Conservation (phyloP, 192 early-diverging fungal species). For the Podila clonocystis region DNA sequence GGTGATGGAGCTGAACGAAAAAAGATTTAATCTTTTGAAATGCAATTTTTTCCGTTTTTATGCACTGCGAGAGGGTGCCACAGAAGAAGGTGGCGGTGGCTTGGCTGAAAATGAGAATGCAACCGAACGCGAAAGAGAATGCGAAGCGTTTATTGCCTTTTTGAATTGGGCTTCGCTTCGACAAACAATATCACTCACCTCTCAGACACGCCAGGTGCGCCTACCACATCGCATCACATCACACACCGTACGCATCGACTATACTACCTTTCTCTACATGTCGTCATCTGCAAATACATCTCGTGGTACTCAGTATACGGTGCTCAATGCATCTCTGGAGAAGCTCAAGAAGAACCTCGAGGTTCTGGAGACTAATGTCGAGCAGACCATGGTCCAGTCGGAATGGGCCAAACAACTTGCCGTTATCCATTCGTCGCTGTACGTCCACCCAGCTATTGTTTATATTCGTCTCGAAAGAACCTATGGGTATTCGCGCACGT, state of each 20-base stretch:
- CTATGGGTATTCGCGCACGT: neutral
- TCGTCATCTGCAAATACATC: slow-evolving; percentile 16
- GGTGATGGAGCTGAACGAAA: slow-evolving; percentile 3
- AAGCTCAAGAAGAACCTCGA: slow-evolving; percentile 40
- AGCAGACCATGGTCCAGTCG: slow-evolving; percentile 31
- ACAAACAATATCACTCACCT: too few relatives aligned
- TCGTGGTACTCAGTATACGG: slow-evolving; percentile 43
- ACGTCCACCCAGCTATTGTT: neutral
- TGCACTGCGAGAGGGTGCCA: neutral
- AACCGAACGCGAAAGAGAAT: too few relatives aligned
- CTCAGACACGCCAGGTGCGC: too few relatives aligned
- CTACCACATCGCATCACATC: too few relatives aligned
- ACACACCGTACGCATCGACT: too few relatives aligned
- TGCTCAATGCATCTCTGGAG: slow-evolving; percentile 42
- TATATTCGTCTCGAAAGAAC: too few relatives aligned
- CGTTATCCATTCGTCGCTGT: slow-evolving; percentile 2
- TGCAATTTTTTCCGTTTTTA: neutral
- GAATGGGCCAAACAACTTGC: slow-evolving; percentile 35
- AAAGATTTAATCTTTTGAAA: neutral
- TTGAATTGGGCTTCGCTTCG: too few relatives aligned
- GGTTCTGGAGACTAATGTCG: slow-evolving; percentile 30
- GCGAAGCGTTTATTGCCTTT: too few relatives aligned
- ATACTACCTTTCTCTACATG: too few relatives aligned
- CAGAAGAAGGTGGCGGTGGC: slow-evolving; percentile 1
- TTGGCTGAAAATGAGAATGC: neutral